A percentile compares a stretch with the other conserved stretches of the same genome.
phyloP scores from a whole-genome alignment of 108 stramenopile genomes.

The Aurantiochytrium sp. region DNA sequence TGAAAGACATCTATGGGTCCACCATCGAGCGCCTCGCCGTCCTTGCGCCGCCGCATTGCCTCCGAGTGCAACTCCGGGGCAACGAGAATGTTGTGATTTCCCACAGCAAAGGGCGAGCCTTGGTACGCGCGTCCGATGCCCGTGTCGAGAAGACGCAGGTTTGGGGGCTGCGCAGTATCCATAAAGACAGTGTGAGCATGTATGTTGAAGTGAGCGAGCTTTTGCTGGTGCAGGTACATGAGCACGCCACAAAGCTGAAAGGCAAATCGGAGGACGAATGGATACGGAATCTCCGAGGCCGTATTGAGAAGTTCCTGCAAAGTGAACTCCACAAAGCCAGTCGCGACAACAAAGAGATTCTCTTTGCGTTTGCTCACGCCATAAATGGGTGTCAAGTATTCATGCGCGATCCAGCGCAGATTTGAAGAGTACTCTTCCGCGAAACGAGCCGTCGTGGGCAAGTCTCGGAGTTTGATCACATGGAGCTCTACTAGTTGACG shows the following conservation, averaged over 20 bases:
- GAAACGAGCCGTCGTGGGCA: neutral
- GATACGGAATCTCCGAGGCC: neutral
- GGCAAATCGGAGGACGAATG: neutral
- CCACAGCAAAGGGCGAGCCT: neutral
- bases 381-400: neutral
- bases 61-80: neutral
- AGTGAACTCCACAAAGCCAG: neutral
- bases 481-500: neutral
- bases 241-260: neutral
- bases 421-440: neutral
- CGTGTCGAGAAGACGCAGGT: neutral
- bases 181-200: neutral
- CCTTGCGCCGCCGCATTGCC: neutral
- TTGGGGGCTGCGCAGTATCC: neutral
- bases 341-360: neutral
- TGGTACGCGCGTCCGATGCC: neutral
- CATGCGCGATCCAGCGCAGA: neutral
- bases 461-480: neutral
- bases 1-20: neutral
- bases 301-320: neutral
- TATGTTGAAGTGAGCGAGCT: neutral
- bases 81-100: neutral
- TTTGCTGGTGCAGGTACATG: neutral
- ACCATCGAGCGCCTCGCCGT: neutral
- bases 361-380: slow-evolving; percentile 15